phyloP scores from a whole-genome alignment of 345 rosid genomes.

The Melaleuca quinquenervia region DNA sequence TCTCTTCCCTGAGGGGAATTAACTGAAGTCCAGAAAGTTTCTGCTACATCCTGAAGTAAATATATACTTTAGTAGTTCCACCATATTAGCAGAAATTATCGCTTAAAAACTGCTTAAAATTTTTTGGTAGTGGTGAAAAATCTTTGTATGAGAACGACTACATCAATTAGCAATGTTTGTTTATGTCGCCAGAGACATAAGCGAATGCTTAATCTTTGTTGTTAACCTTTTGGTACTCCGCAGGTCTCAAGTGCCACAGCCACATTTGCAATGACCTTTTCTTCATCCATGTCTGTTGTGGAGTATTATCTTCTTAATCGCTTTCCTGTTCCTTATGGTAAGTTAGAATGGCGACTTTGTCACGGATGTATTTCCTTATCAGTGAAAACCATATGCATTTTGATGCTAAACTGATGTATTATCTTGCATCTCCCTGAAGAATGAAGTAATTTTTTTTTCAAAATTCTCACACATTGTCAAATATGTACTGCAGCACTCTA shows the following conservation, averaged over 20 bases:
- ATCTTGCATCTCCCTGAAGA: neutral
- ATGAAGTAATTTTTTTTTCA: neutral
- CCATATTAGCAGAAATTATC: neutral
- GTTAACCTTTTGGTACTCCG: neutral
- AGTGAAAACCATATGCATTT: neutral
- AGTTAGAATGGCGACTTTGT: neutral
- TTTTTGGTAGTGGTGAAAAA: neutral
- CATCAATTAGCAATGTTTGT: neutral
- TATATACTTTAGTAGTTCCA: neutral
- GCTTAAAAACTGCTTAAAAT: neutral
- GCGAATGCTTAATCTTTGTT: neutral
- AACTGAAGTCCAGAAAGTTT: neutral
- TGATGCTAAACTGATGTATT: neutral
- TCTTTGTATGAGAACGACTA: neutral
- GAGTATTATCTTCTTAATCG: slow-evolving; percentile 49
- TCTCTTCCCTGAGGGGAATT: neutral
- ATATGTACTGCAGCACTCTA: slow-evolving; percentile 24
- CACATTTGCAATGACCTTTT: slow-evolving; percentile 47
- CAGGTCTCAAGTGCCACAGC: slow-evolving; percentile 61
- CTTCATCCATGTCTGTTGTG: slow-evolving; percentile 50
- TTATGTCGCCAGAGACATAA: neutral
- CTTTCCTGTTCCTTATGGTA: slow-evolving; percentile 45
- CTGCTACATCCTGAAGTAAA: neutral
- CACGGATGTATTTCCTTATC: neutral
- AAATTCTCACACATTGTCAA: neutral